These are phyloP conservation scores for Conticribra guillardii DNA, from an alignment of 108 stramenopile species.

Conservation along the genomic window DNA sequence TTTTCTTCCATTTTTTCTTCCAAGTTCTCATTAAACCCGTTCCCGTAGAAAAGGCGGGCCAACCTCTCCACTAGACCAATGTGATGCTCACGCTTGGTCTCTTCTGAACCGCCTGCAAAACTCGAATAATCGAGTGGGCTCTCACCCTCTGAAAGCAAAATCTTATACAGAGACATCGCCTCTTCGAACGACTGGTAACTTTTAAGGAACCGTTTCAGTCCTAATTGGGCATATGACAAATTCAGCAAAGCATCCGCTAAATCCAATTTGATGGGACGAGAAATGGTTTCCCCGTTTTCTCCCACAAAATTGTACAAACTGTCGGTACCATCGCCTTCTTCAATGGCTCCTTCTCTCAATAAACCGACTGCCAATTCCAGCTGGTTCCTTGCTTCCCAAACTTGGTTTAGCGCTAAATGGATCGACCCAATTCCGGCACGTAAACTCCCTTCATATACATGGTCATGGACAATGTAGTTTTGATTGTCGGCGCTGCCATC, in stretches of 20 bases:
- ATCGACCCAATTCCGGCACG: conserved; percentile 7
- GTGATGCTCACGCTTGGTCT: too few species aligned
- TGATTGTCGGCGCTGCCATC: too few species aligned
- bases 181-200: conserved; percentile 15
- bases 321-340: not conserved
- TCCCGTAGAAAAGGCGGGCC: too few species aligned
- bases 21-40: too few species aligned
- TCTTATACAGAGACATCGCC: conserved; percentile 16
- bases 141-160: conserved; percentile 7
- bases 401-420: conserved; percentile 4
- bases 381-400: conserved; percentile 1
- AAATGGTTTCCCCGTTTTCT: not conserved
- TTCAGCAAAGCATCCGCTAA: conserved; percentile 18
- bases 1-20: too few species aligned
- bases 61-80: too few species aligned
- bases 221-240: conserved; percentile 17
- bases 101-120: too few species aligned
- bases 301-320: not conserved
- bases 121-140: too few species aligned
- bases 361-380: conserved; percentile 4
- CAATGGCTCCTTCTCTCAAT: conserved; percentile 5
- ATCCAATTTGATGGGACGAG: conserved; percentile 17
- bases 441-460: conserved; percentile 11
- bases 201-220: conserved; percentile 17
- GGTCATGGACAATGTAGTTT: not conserved